Percentiles rank a stretch among this genome's conserved stretches.
Evolutionary conservation across 257 asterid species (phyloP).

Genomic region (Rubia yunnanensis): DNA sequence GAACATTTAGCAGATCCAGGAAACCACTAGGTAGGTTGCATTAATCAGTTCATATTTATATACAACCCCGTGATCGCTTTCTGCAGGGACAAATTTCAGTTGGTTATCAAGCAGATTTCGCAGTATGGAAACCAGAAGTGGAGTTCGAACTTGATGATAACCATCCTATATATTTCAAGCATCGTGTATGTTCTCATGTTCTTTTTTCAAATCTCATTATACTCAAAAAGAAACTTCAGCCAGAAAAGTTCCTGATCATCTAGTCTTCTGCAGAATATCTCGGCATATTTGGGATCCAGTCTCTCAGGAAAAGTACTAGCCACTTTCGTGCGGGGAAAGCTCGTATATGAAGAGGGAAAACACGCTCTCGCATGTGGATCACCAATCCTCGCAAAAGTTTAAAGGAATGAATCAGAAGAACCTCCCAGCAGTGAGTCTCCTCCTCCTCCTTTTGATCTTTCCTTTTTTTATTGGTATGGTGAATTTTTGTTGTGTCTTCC

Average conservation of each 20-base stretch:
- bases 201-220: not conserved
- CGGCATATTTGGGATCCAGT: constrained; percentile 82
- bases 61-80: constrained; percentile 1
- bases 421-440: constrained; percentile 7
- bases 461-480: not conserved
- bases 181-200: constrained; percentile 41
- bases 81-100: constrained; percentile 59
- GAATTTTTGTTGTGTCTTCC: not conserved
- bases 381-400: constrained; percentile 38
- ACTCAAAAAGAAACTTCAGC: not conserved
- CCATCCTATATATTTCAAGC: constrained; percentile 53
- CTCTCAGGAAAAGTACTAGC: constrained; percentile 67
- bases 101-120: constrained; percentile 79
- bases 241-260: not conserved
- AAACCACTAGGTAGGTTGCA: not conserved
- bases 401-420: constrained; percentile 1
- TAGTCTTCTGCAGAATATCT: constrained; percentile 49
- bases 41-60: not conserved
- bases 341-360: constrained; percentile 52
- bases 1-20: not conserved
- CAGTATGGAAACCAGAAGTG: constrained; percentile 81
- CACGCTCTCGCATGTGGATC: constrained; percentile 81
- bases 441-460: not conserved
- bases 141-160: constrained; percentile 56
- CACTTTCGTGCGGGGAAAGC: constrained; percentile 71